Base-by-base conservation (phyloP, 768 basidiomycete species). In the Steccherinum ochraceum region DNA sequence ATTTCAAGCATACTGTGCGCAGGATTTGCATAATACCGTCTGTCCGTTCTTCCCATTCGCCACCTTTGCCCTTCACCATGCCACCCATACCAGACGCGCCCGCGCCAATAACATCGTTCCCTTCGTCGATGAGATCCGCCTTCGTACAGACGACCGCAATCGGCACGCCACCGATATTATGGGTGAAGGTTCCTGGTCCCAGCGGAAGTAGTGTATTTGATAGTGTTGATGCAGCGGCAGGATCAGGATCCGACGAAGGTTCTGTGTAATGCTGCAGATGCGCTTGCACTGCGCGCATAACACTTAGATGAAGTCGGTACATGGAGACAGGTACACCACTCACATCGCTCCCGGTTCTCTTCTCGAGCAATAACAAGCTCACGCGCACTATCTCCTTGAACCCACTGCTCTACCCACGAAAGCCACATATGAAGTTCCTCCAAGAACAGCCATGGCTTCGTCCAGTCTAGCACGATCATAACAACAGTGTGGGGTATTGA, bases 11-110 rank as follows among this genome's bases (percentile, higher is more conserved):
- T 48, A 98, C 81, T 0, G 92, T 89, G 35, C 96, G 79, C 46
- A 99, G 75, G n/a, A 90, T 82, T 61, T 98, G 95, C 84, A 96
- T 95, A 3, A 97, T 74, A 39, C 88, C 87, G 62, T 99, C 96
- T 40, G 93, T 94, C 59, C 86, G 75, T 67, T 99, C 96, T 67
- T 99, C 96, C 89, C 89, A 92, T 60, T 90, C 88, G 10, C 83
- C 86, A 1, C 91, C 90, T 64, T 92, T 93, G 2, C 89, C 89
- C 67, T 91, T 93, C 3, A 92, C 86, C 86, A 92, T 89, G 12
- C 84, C 85, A 20, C 89, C 88, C 83, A 92, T 91, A 0, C 88
- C 89, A 0, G 87, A 79, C 1, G 85, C 72, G 35, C 91, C 91
- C 0, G 72, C 71, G 4, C 82, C 83, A 16, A 78, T 81, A 50